Evolutionary conservation across 2,329 filamentous ascomycete species (phyloP), one percentile per base, ranked within the genome.

Genomic region (Pyrenophora tritici-repentis): DNA sequence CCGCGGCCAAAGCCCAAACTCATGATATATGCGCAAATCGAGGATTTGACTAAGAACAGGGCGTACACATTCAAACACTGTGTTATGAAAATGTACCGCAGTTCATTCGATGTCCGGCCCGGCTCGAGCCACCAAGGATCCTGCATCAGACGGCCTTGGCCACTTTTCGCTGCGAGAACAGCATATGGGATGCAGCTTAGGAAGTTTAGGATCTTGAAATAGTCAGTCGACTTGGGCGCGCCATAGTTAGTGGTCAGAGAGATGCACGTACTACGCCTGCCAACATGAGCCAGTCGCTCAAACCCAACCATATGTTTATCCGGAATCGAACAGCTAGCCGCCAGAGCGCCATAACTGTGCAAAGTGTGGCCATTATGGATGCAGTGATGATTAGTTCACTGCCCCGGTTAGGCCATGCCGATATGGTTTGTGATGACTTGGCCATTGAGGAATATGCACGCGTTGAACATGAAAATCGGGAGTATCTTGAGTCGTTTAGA

Each of bases 21-120:
- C 13, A 62, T 44, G 1, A 62, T 40, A 31, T 62, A 62, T 14
- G 42, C 40, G 37, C 59, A 60, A 26, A 62, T 48, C 2, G 56
- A 60, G 4, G 51, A 20, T 16, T 60, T 51, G 20, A 57, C 53
- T 13, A 53, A n/a, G 18, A 49, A 60, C 55, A 60, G 58, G 4
- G 29, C 53, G 24, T 60, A 56, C 5, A 60, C 42, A 14, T 60
- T 59, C 10, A 58, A 37, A 26, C 33, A 34, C 32, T 50, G 43
- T n/a, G 40, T 17, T 14, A 50, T 46, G 34, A 53, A 59, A 6
- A 47, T 42, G 7, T 49, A 40, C 18, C 47, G 50, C 16, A 46
- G 47, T 31, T 47, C 32, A 14, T 38, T 24, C 5, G 39, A 38
- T 34, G 18, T 43, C 6, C 14, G 36, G 1, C 37, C 44, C n/a